Conservation (phyloP, 306 rosid species). For the Quercus glauca region DNA sequence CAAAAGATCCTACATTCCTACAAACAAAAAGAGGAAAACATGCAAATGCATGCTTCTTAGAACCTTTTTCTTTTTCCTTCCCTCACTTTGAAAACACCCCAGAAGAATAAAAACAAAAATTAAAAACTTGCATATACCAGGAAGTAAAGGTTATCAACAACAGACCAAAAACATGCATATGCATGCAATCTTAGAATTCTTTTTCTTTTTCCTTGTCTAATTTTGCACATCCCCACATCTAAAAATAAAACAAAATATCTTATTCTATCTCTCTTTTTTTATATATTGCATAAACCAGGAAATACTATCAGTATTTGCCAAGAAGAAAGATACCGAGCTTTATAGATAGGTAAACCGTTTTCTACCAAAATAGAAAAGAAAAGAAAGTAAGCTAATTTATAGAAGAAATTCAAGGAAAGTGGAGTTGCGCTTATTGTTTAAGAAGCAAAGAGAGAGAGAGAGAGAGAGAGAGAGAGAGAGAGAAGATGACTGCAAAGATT, state of each 20-base stretch:
- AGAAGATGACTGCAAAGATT: neutral
- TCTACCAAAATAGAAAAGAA: neutral
- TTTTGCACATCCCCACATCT: too few relatives aligned
- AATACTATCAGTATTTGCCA: neutral
- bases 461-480: neutral
- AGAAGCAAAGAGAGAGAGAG: neutral
- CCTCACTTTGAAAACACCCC: too few relatives aligned
- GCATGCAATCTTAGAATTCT: neutral
- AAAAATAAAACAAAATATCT: too few relatives aligned
- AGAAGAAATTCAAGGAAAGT: neutral
- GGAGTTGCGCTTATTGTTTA: neutral
- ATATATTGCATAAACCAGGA: neutral
- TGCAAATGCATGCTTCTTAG: neutral
- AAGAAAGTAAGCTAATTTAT: neutral
- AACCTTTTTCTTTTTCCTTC: neutral
- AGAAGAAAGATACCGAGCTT: neutral
- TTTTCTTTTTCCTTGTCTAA: neutral
- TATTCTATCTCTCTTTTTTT: too few relatives aligned
- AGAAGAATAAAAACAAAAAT: too few relatives aligned
- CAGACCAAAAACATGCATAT: too few relatives aligned
- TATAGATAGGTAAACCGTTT: too few relatives aligned
- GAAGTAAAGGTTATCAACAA: too few relatives aligned
- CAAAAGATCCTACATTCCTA: neutral
- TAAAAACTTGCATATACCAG: too few relatives aligned
- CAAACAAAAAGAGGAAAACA: neutral